Evolutionary conservation across 1,139 yeast genomes (phyloP), one percentile per base, ranked within the genome.

Genomic region (Hyphopichia khmerensis): DNA sequence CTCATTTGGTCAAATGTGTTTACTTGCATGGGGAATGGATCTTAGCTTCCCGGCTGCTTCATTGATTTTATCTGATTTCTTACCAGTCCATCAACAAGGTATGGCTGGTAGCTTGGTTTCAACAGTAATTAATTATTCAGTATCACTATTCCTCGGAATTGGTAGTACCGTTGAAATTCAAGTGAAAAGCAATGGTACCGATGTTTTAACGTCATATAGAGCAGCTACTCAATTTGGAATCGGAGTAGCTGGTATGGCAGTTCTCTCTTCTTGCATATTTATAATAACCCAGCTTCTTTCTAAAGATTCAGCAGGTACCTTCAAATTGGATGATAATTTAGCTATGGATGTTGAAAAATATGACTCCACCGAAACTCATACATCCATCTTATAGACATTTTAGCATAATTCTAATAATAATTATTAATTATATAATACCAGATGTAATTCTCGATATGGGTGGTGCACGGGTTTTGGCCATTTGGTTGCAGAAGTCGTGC

Each of bases 101-200:
- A 77, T 79, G 79, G 83, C 82, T 1, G 82, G 82, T 1, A 78
- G 83, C 1, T 57, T 79, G 41, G 79, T 79, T 1, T 65, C 79
- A 21, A 79, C 84, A 0, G 75, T 77, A 46, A 69, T 75, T 13
- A 79, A 77, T 52, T 79, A 79, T 48, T 75, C 81, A 1, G 79
- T 75, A 49, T 75, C 82, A 0, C 55, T 79, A 8, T 71, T 76
- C 41, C 60, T 79, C 35, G 82, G 81, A n/a, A 64, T 78, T 35
- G 76, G 75, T 8, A 69, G 72, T 16, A 72, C 78, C 11, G 77
- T 77, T 3, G 81, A 79, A 49, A 54, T 57, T 1, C 66, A 72
- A 42, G 62, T 70, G 1, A 55, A 55, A 18, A 52, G 57, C 10
- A 41, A 40, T 14, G 41, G 49, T 4, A 46, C 56, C 8, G 57